These are phyloP conservation scores for Pugionium cornutum DNA, from an alignment of 345 rosid genomes.

Conservation along the genomic window DNA sequence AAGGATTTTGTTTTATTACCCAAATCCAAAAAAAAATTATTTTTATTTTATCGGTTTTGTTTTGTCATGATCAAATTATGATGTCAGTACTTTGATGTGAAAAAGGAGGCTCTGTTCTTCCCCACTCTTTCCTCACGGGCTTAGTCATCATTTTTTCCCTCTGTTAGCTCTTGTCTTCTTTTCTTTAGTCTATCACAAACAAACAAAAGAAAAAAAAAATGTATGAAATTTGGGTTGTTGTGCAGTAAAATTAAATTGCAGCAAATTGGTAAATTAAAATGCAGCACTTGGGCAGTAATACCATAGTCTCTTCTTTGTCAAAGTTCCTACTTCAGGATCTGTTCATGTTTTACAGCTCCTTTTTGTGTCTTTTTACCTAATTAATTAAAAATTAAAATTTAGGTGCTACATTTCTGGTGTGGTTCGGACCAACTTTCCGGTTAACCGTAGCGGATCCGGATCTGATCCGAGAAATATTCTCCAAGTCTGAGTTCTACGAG, in stretches of 20 bases:
- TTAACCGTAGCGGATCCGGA: conserved; percentile 77
- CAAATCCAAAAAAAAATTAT: not conserved
- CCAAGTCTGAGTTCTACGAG: conserved; percentile 66
- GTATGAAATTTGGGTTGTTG: conserved; percentile 9
- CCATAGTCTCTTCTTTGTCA: conserved; percentile 29
- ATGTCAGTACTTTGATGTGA: conserved; percentile 43
- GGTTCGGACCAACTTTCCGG: conserved; percentile 85
- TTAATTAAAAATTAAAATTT: not conserved
- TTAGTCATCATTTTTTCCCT: conserved; percentile 44
- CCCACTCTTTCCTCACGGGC: conserved; percentile 45
- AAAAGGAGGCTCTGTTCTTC: conserved; percentile 42
- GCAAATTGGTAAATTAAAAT: conserved; percentile 14
- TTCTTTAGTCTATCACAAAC: conserved; percentile 9
- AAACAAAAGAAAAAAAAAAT: not conserved
- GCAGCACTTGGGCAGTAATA: conserved; percentile 30
- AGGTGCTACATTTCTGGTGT: conserved; percentile 78
- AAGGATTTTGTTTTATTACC: conserved; percentile 32
- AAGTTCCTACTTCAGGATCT: conserved; percentile 38
- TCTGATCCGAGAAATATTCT: conserved; percentile 64
- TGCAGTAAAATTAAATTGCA: conserved; percentile 27
- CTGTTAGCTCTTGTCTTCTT: conserved; percentile 42
- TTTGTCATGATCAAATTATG: conserved; percentile 39
- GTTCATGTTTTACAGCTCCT: conserved; percentile 26
- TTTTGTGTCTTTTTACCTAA: not conserved
- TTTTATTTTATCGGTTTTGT: conserved; percentile 29